Evolutionary conservation across 345 rosid species (phyloP).

Genomic region (Eucalyptus sp.): DNA sequence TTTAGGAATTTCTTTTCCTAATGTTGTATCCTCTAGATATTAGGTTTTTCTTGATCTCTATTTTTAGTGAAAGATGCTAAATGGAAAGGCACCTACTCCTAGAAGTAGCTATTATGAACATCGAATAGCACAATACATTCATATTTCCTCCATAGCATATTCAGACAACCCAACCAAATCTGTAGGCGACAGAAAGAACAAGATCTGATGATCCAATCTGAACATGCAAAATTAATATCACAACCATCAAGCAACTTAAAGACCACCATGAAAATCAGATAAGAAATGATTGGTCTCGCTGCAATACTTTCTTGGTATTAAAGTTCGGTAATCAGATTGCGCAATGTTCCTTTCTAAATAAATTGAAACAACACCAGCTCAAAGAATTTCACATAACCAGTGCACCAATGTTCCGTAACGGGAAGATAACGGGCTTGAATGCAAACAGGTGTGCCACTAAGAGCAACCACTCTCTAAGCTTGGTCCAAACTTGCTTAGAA

Average conservation of each 20-base stretch:
- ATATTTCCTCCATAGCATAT: not conserved
- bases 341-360: not conserved
- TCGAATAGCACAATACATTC: not conserved
- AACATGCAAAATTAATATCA: not conserved
- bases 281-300: not conserved
- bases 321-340: not conserved
- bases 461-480: not conserved
- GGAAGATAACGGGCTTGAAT: not conserved
- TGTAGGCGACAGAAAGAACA: not conserved
- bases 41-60: not conserved
- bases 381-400: not conserved
- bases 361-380: not conserved
- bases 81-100: not conserved
- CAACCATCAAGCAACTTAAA: not conserved
- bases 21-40: not conserved
- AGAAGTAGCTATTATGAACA: not conserved
- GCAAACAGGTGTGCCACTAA: not conserved
- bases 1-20: not conserved
- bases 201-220: not conserved
- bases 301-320: not conserved
- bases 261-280: not conserved
- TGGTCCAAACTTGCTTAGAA: not conserved
- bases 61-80: not conserved
- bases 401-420: not conserved
- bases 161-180: not conserved